Evolutionary conservation across 805 yeast genomes (phyloP).

Genomic region (Vanderwaltozyma tropicalis): DNA sequence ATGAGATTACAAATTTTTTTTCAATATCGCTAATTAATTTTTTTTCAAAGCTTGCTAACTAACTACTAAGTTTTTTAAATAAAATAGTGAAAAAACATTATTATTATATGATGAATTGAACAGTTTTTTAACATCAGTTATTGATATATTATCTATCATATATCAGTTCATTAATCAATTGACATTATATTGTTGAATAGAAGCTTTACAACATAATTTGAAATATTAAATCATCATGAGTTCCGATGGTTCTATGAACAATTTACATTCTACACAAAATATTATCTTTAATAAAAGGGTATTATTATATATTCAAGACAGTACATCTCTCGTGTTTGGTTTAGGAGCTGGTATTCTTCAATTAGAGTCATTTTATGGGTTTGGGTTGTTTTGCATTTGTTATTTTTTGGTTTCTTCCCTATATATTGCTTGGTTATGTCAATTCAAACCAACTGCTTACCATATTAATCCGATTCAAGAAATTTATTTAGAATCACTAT

Average conservation of each 20-base stretch:
- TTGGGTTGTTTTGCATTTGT: slow-evolving; percentile 33
- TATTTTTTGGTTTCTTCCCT: slow-evolving; percentile 28
- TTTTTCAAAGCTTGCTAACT: too few relatives aligned
- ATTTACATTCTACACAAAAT: neutral
- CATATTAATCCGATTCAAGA: slow-evolving; percentile 33
- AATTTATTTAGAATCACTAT: slow-evolving; percentile 35
- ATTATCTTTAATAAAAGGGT: slow-evolving; percentile 11
- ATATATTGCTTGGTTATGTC: slow-evolving; percentile 29
- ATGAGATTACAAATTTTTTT: slow-evolving; percentile 1
- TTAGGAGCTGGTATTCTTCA: slow-evolving; percentile 45
- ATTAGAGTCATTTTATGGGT: slow-evolving; percentile 40
- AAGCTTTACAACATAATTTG: too few relatives aligned
- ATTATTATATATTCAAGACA: slow-evolving; percentile 32
- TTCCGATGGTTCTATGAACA: neutral
- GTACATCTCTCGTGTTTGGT: slow-evolving; percentile 42
- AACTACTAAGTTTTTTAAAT: too few relatives aligned
- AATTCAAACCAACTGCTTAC: slow-evolving; percentile 29
- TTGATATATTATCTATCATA: neutral
- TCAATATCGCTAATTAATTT: too few relatives aligned
- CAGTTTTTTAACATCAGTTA: too few relatives aligned
- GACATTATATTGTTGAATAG: too few relatives aligned
- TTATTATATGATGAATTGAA: too few relatives aligned
- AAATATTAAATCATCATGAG: neutral
- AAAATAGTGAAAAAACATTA: too few relatives aligned
- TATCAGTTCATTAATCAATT: too few relatives aligned